Percentiles rank a stretch among this genome's conserved stretches.
Conservation (phyloP, 306 rosid species). For the Trifolium dubium region DNA sequence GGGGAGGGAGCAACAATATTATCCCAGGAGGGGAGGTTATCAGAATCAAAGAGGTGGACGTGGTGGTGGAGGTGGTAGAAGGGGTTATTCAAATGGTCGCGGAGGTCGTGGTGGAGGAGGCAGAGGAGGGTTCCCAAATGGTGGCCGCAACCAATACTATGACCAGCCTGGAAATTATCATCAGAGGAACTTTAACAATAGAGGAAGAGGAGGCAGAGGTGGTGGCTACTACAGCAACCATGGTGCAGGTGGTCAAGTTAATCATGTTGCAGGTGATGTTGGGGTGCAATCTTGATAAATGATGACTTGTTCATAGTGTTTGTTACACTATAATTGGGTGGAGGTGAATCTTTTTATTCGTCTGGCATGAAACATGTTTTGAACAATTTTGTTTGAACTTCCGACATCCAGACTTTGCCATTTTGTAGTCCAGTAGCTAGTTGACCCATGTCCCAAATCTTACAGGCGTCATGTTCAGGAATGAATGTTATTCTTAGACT, state of each 20-base stretch:
- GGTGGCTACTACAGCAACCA: conserved; percentile 63
- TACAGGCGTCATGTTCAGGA: conserved; percentile 32
- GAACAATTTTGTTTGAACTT: conserved; percentile 53
- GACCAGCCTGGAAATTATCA: conserved; percentile 88
- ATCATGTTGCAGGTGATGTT: conserved; percentile 59
- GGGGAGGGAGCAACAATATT: conserved; percentile 68
- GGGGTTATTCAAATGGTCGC: conserved; percentile 82
- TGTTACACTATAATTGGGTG: conserved; percentile 44
- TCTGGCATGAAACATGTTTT: conserved; percentile 51
- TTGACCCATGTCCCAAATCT: conserved; percentile 43
- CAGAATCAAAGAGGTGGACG: conserved; percentile 91
- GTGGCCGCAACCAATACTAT: conserved; percentile 79
- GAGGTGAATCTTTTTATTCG: conserved; percentile 51
- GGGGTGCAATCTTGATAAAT: conserved; percentile 70
- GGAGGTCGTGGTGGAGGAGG: conserved; percentile 77
- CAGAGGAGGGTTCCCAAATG: conserved; percentile 73
- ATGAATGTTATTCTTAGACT: conserved; percentile 25
- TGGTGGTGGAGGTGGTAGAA: conserved; percentile 80
- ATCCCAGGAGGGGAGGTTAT: conserved; percentile 62
- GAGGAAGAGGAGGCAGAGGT: conserved; percentile 84
- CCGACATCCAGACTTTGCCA: conserved; percentile 53
- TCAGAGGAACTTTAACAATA: conserved; percentile 66
- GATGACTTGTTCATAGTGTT: conserved; percentile 51
- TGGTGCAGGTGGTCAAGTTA: conserved; percentile 58
- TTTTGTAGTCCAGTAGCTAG: conserved; percentile 49